These are phyloP conservation scores for Polyrhizophydium stewartii DNA, from an alignment of 371 early-diverging fungal genomes.

Conservation along the genomic window DNA sequence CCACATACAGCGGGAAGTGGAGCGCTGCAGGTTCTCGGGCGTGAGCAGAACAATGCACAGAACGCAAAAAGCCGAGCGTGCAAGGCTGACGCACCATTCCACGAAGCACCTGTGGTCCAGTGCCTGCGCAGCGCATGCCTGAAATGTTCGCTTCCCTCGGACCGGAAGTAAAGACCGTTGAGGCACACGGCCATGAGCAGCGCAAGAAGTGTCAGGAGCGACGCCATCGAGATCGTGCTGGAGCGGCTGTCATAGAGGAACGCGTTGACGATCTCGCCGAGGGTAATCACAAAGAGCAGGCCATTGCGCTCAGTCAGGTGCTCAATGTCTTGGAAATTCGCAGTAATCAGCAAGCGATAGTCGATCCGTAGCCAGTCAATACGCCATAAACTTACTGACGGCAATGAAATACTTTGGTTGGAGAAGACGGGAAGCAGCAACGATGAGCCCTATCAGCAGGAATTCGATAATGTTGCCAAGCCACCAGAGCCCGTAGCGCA, in stretches of 20 bases:
- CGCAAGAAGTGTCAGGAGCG: constrained; percentile 5
- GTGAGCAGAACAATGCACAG: too few species aligned
- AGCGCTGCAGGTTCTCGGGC: too few species aligned
- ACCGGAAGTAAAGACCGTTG: constrained; percentile 13
- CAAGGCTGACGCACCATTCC: not conserved
- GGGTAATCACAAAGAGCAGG: constrained; percentile 9
- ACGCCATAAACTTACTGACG: too few species aligned
- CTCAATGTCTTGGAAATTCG: constrained; percentile 29
- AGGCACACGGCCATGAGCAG: constrained; percentile 8
- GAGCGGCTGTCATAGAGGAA: constrained; percentile 10
- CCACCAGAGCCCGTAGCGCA: too few species aligned
- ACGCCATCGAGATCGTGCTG: not conserved
- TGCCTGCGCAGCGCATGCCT: constrained; percentile 13
- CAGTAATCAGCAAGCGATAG: too few species aligned
- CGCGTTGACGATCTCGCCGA: constrained; percentile 20
- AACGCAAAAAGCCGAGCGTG: too few species aligned
- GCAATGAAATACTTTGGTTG: too few species aligned
- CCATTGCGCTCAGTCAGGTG: constrained; percentile 23
- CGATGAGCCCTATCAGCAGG: too few species aligned
- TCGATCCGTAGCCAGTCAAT: too few species aligned
- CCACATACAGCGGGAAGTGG: too few species aligned
- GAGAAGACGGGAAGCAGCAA: too few species aligned
- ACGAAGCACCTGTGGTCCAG: constrained; percentile 1
- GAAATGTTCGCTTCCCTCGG: constrained; percentile 7
- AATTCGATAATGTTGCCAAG: too few species aligned